Evolutionary conservation across 2,329 filamentous ascomycete species (phyloP), one percentile per base, ranked within the genome.

Genomic region (Myriosclerotinia scirpicola): DNA sequence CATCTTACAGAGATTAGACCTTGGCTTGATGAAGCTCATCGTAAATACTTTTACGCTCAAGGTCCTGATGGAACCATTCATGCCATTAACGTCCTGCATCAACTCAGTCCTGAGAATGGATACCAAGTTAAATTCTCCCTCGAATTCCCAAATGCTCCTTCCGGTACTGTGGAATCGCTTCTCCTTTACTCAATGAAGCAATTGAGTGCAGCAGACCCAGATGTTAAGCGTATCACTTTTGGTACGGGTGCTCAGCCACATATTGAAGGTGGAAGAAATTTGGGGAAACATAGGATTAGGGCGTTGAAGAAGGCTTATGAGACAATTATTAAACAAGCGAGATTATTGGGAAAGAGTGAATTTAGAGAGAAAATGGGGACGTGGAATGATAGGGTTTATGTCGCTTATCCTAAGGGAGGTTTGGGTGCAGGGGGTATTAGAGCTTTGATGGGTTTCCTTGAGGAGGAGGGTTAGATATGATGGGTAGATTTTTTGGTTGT

Each of bases 81-180:
- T 53, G 89, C 90, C 44, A 85, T 97, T 67, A 89, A 94, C n/a
- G 88, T 94, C 11, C 82, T 97, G 73, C 90, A 91, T 64, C 90
- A 92, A 77, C 86, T 97, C 38, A 86, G 90, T 4, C 91, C 92
- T 2, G 82, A 86, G 46, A 87, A 96, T 76, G 93, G 93, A 65
- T 96, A 92, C 87, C 93, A 97, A 81, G 89, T 97, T 76, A 97
- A 97, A 81, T 97, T 95, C 82, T 91, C 90, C n/a, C 87, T 97
- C 65, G 92, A 97, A 78, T 97, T 97, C 83, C 93, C 93, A 0
- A 87, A 86, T 36, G 86, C 93, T 0, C 90, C 93, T n/a, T 91
- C 87, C 54, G 93, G 93, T 56, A 89, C 91, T 44, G 97, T 97
- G 70, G 93, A 97, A 80, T 85, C 89, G 52, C 85, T 95, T 52